These are phyloP conservation scores for Pelargonium australe DNA, from an alignment of 441 rosid species.

Conservation along the genomic window DNA sequence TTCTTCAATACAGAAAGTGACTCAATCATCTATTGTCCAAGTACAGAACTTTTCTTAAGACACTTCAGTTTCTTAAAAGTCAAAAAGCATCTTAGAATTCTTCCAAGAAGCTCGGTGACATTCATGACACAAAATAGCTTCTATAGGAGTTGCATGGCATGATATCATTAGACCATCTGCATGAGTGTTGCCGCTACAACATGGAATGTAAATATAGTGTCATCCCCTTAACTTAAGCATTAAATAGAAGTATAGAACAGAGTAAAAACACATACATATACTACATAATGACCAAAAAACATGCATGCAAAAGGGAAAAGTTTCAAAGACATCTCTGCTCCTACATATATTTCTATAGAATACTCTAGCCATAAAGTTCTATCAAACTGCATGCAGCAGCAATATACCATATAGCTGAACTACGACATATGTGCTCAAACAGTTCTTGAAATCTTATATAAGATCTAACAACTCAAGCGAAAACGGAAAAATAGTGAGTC, in stretches of 20 bases:
- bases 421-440: neutral
- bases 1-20: neutral
- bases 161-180: too few relatives aligned
- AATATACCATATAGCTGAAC: neutral
- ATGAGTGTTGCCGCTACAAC: neutral
- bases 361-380: neutral
- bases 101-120: too few relatives aligned
- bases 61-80: neutral
- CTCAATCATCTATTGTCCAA: neutral
- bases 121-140: too few relatives aligned
- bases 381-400: neutral
- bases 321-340: neutral
- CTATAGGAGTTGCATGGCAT: too few relatives aligned
- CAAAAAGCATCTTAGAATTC: too few relatives aligned
- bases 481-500: neutral
- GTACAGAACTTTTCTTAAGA: neutral
- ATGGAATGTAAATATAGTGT: neutral
- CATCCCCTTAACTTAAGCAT: neutral
- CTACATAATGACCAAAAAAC: neutral
- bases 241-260: neutral
- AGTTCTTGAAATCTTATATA: neutral
- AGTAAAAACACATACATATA: neutral
- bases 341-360: neutral
- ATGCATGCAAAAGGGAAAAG: neutral
- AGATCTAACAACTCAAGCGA: neutral